Percentiles rank a stretch among this genome's conserved stretches.
Conservation (phyloP, 1,284 basidiomycete species). For the Xerocomus nothofagi region DNA sequence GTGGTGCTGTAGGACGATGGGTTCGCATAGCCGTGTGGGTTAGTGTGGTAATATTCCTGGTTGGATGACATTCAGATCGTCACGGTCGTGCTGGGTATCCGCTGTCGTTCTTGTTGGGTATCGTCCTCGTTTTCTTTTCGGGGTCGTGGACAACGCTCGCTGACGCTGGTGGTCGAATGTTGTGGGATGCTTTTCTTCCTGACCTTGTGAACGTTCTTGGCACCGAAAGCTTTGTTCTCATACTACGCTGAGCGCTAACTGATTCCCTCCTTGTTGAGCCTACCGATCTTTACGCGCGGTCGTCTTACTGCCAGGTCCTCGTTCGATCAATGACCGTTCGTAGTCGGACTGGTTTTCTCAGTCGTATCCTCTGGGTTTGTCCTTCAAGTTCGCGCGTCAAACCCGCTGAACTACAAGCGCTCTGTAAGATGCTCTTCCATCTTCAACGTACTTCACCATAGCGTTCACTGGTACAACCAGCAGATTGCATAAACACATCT, state of each 20-base stretch:
- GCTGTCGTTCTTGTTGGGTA: slow-evolving; percentile 16
- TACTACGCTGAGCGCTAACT: slow-evolving; percentile 6
- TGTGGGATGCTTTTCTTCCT: neutral
- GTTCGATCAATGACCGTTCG: no score
- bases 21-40: slow-evolving; percentile 17
- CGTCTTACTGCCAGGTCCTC: neutral
- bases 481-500: neutral
- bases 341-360: no score
- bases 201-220: neutral
- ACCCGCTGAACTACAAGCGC: neutral
- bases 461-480: neutral
- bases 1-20: slow-evolving; percentile 6
- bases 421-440: slow-evolving; percentile 1
- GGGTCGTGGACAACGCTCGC: slow-evolving; percentile 1
- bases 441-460: slow-evolving; percentile 3
- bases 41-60: slow-evolving; percentile 26
- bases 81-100: slow-evolving; percentile 25
- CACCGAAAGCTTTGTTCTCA: slow-evolving; percentile 4
- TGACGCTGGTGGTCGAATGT: slow-evolving; percentile 11
- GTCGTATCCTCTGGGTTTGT: neutral
- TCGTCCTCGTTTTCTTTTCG: slow-evolving; percentile 5
- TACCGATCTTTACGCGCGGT: neutral
- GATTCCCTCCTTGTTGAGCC: no score
- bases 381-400: neutral
- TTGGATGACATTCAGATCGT: slow-evolving; percentile 24